Evolutionary conservation across 1,284 basidiomycete genomes (phyloP), one percentile per base, ranked within the genome.

Genomic region (Moesziomyces aphidis): DNA sequence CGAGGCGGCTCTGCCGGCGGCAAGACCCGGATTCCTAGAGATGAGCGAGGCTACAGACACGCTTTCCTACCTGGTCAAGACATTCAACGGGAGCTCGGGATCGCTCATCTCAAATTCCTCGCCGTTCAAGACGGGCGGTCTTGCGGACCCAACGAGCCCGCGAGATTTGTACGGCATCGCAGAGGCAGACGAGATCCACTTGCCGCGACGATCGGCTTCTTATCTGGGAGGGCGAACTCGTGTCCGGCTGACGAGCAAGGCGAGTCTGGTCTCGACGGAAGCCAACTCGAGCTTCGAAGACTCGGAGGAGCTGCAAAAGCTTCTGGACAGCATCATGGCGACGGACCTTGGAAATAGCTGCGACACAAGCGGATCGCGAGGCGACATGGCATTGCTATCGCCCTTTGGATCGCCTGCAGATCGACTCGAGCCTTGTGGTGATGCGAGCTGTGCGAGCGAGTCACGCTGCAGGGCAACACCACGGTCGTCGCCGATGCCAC

Each of bases 241-340:
- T 2, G 31, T 28, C 7, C 55, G 62, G 2, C 36, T 64, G 21
- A 65, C 57, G 57, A 63, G 67, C 45, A 54, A 52, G 23, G 62
- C 56, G 10, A 67, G 66, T 39, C 19, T 67, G 17, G 60, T 66
- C 23, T 70, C 67, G 5, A 74, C 72, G 17, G 72, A 74, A 43
- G 72, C 63, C 5, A 74, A 74, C 44, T 74, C 72, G 34, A 67
- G 60, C 15, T 74, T 74, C 19, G 72, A 70, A 44, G 72, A 74
- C 17, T 62, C 62, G 2, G 72, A 74, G 45, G 72, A 74, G 51
- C 55, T 74, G 26, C 72, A 74, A 46, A 66, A 61, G 26, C 49
- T 74, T 6, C 43, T 74, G 8, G 72, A 74, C 5, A 70, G 67
- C 34, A 74, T 74, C 50, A 74, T 74, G 72, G 66, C 72, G 3